phyloP scores from a whole-genome alignment of 2,329 filamentous ascomycete species.

The Chaetomiaceae sp. region DNA sequence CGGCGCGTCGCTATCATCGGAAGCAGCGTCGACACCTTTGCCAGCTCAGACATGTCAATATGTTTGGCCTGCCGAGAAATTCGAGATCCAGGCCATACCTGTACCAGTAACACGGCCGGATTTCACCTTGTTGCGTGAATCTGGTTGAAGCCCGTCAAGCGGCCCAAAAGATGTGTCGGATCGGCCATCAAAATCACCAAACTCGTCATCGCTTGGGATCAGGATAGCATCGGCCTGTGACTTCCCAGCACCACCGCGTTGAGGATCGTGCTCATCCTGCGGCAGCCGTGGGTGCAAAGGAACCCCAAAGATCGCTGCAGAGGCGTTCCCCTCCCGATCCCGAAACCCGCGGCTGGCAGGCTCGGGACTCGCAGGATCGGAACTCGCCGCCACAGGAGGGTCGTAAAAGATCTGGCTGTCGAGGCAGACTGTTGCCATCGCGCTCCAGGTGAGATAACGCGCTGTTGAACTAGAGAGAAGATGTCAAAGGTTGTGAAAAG shows the following conservation, averaged over 20 bases:
- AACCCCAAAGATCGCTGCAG: conserved; percentile 15
- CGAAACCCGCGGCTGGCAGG: conserved; percentile 6
- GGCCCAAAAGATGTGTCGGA: background rate
- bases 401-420: conserved; percentile 15
- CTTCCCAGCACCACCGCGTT: background rate
- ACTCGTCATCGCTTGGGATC: conserved; percentile 15
- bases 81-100: conserved; percentile 1
- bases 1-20: conserved; percentile 11
- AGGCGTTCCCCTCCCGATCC: conserved; percentile 7
- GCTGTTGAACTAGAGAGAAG: conserved; percentile 9
- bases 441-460: conserved; percentile 4
- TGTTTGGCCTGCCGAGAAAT: background rate
- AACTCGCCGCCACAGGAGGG: conserved; percentile 1
- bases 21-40: conserved; percentile 18
- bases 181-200: conserved; percentile 2
- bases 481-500: conserved; percentile 5
- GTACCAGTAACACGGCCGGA: background rate
- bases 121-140: background rate
- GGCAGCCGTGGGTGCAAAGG: conserved; percentile 12
- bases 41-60: conserved; percentile 18
- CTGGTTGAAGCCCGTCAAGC: background rate
- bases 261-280: conserved; percentile 8
- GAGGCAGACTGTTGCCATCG: conserved; percentile 13
- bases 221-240: background rate
- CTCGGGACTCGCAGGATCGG: conserved; percentile 7